Evolutionary conservation across 1,139 yeast genomes (phyloP).

Genomic region (Candida frijolesensis): DNA sequence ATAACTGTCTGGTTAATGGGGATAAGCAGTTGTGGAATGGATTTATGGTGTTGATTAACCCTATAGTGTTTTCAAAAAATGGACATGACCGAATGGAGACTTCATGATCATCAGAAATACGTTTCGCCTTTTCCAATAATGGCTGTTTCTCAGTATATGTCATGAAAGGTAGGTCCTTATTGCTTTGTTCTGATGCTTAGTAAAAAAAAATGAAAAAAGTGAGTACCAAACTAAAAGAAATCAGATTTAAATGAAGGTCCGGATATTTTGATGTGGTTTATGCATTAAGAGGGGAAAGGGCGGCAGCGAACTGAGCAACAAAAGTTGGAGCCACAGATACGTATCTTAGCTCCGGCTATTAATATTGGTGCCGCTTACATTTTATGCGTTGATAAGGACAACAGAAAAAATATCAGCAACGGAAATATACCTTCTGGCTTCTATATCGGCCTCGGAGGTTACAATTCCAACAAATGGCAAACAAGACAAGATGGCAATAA

Average conservation of each 20-base stretch:
- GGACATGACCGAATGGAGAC: conserved; percentile 24
- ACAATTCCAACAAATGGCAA: background rate
- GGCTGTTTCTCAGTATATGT: conserved; percentile 26
- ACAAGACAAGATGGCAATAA: background rate
- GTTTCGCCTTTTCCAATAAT: conserved; percentile 18
- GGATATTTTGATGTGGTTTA: no score
- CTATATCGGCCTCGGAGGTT: background rate
- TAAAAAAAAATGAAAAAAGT: no score
- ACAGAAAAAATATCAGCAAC: background rate
- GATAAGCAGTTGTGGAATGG: conserved; percentile 23
- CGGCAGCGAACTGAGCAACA: no score
- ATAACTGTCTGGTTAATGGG: conserved; percentile 11
- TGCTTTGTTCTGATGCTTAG: background rate
- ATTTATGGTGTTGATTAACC: conserved; percentile 20
- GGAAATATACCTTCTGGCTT: background rate
- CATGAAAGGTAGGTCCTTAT: background rate
- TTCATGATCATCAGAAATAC: conserved; percentile 18
- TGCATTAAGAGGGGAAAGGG: no score
- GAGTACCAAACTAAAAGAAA: background rate
- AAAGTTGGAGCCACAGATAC: background rate
- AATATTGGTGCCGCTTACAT: background rate
- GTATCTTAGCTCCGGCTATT: background rate
- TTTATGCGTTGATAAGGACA: background rate
- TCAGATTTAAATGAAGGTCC: no score
- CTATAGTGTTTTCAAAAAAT: conserved; percentile 24